Conservation (phyloP, 768 basidiomycete genomes). For the Strobilomyces echinocephalus region DNA sequence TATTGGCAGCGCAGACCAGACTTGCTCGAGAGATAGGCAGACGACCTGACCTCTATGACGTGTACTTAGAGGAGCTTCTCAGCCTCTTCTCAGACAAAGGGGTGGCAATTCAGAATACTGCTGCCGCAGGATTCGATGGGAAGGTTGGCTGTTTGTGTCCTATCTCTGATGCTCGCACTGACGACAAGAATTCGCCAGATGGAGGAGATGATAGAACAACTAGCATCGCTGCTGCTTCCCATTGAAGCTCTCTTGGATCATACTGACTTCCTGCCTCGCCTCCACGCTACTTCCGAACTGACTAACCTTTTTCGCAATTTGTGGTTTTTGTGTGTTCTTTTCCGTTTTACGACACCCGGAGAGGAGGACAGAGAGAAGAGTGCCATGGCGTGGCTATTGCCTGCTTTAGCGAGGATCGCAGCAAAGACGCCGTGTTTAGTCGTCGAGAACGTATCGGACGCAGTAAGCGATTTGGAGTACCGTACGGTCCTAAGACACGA, state of each 20-base stretch:
- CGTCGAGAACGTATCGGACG: constrained; percentile 76
- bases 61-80: constrained; percentile 80
- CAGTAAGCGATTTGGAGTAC: constrained; percentile 86
- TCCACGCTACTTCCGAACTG: constrained; percentile 51
- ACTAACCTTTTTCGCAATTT: constrained; percentile 82
- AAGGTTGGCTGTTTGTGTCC: constrained; percentile 44
- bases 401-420: constrained; percentile 76
- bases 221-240: constrained; percentile 83
- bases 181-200: constrained; percentile 38
- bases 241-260: constrained; percentile 85
- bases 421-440: constrained; percentile 82
- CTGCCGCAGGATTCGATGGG: constrained; percentile 57
- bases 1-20: constrained; percentile 86
- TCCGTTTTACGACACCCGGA: constrained; percentile 59
- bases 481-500: constrained; percentile 87
- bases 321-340: constrained; percentile 91
- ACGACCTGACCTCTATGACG: constrained; percentile 71
- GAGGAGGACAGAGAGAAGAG: constrained; percentile 45
- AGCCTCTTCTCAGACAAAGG: constrained; percentile 88
- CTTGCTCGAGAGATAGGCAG: constrained; percentile 74
- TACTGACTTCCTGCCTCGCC: constrained; percentile 57
- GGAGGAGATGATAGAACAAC: constrained; percentile 80
- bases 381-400: constrained; percentile 74
- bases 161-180: constrained; percentile 2
- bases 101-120: constrained; percentile 80